phyloP scores from a whole-genome alignment of 2,329 filamentous ascomycete genomes.

The Ceratocystis colombiana region DNA sequence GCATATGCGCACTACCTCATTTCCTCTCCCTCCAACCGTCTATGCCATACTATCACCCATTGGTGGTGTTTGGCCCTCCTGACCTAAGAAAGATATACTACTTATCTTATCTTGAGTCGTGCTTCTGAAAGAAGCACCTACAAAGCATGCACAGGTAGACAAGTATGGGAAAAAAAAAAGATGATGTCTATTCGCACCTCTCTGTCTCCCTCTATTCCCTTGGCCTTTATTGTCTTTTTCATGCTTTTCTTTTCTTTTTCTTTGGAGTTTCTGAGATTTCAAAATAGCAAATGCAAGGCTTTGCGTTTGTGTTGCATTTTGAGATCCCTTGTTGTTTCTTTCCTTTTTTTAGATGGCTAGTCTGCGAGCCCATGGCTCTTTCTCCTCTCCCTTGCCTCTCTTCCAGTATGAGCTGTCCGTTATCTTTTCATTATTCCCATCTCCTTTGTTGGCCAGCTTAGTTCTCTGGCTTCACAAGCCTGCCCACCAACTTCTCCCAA shows the following conservation, averaged over 20 bases:
- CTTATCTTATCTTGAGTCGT: neutral
- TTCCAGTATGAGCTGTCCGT: conserved; percentile 3
- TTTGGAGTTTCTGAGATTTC: neutral
- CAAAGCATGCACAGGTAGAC: neutral
- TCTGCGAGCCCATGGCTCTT: neutral
- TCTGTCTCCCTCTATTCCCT: neutral
- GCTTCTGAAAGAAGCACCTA: neutral
- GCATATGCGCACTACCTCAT: neutral
- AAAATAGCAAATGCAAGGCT: conserved; percentile 7
- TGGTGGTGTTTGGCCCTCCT: neutral
- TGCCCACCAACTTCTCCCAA: neutral
- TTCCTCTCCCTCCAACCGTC: neutral
- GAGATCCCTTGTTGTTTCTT: conserved; percentile 5
- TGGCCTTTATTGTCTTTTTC: neutral
- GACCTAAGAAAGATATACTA: neutral
- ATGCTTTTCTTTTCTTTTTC: neutral
- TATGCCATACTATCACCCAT: neutral
- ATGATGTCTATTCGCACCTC: neutral
- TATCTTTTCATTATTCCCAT: conserved; percentile 6
- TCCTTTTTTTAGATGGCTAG: neutral
- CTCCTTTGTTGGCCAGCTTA: neutral
- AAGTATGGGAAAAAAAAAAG: neutral
- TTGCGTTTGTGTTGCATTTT: conserved; percentile 7
- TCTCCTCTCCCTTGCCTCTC: conserved; percentile 6
- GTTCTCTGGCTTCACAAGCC: neutral